phyloP scores from a whole-genome alignment of 352 stramenopile genomes.

The Phytophthora chlamydospora region DNA sequence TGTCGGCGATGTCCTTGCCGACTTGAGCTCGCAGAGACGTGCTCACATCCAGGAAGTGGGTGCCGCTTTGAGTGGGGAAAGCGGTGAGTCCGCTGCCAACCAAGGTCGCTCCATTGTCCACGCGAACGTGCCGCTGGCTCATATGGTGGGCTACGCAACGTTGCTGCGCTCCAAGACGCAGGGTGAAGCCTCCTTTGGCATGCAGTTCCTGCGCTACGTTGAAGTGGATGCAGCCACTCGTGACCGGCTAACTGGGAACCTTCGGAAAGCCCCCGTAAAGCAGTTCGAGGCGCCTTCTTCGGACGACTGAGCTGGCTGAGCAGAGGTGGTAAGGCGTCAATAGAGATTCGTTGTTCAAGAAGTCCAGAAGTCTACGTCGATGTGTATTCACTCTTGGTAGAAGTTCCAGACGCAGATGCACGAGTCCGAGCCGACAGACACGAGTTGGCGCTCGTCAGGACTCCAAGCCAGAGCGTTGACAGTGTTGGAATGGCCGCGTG shows the following conservation, averaged over 20 bases:
- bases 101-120: slow-evolving; percentile 64
- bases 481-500: slow-evolving; percentile 70
- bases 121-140: slow-evolving; percentile 65
- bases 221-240: slow-evolving; percentile 59
- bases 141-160: slow-evolving; percentile 87
- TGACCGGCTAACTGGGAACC: slow-evolving; percentile 47
- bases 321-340: slow-evolving; percentile 11
- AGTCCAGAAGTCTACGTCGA: not conserved
- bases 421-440: slow-evolving; percentile 88
- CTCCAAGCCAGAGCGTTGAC: slow-evolving; percentile 87
- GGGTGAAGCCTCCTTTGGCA: slow-evolving; percentile 80
- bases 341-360: slow-evolving; percentile 23
- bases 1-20: slow-evolving; percentile 75
- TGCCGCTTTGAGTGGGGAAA: slow-evolving; percentile 32
- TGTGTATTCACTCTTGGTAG: slow-evolving; percentile 41
- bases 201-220: slow-evolving; percentile 76
- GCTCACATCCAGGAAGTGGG: slow-evolving; percentile 73
- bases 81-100: slow-evolving; percentile 17
- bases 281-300: slow-evolving; percentile 8
- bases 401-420: slow-evolving; percentile 94
- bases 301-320: slow-evolving; percentile 7
- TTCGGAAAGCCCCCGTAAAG: slow-evolving; percentile 20
- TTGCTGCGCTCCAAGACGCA: slow-evolving; percentile 80
- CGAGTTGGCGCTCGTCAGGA: slow-evolving; percentile 91
- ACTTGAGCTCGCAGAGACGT: slow-evolving; percentile 75